Evolutionary conservation across 495 filamentous ascomycete genomes (phyloP).

Genomic region (Trichoderma parareesei): DNA sequence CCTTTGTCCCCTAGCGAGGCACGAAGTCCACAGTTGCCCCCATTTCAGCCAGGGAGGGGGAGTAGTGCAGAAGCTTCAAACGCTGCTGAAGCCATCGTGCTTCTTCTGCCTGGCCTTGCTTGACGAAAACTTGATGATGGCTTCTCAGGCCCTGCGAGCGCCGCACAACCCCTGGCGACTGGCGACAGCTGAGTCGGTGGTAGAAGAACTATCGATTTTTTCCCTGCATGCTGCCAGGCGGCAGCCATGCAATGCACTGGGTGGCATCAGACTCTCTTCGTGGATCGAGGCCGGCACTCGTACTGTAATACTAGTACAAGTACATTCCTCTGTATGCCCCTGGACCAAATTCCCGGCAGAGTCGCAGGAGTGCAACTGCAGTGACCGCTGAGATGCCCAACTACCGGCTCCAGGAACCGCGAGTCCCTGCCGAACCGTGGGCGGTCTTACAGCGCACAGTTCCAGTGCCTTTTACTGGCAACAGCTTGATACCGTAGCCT

Average conservation of each 20-base stretch:
- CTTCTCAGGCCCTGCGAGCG: background rate
- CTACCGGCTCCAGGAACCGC: background rate
- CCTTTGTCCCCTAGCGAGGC: too few relatives aligned
- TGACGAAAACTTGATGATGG: background rate
- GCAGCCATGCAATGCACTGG: background rate
- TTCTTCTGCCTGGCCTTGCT: background rate
- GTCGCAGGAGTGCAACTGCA: background rate
- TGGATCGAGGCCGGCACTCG: background rate
- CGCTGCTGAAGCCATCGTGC: background rate
- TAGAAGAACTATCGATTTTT: background rate
- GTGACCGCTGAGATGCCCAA: background rate
- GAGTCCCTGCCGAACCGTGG: background rate
- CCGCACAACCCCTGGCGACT: background rate
- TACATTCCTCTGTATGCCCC: background rate
- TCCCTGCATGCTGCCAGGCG: background rate
- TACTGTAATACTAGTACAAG: background rate
- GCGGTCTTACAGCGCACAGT: too few relatives aligned
- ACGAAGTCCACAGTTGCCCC: background rate
- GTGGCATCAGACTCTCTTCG: background rate
- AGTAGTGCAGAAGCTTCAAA: slow-evolving; percentile 3
- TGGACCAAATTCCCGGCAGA: background rate
- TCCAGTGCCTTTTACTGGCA: too few relatives aligned
- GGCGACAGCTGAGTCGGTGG: background rate
- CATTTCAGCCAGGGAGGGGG: background rate
- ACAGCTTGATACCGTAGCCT: too few relatives aligned